Base-by-base conservation (phyloP, 2,329 filamentous ascomycete species). In the Colletotrichum zoysiae region DNA sequence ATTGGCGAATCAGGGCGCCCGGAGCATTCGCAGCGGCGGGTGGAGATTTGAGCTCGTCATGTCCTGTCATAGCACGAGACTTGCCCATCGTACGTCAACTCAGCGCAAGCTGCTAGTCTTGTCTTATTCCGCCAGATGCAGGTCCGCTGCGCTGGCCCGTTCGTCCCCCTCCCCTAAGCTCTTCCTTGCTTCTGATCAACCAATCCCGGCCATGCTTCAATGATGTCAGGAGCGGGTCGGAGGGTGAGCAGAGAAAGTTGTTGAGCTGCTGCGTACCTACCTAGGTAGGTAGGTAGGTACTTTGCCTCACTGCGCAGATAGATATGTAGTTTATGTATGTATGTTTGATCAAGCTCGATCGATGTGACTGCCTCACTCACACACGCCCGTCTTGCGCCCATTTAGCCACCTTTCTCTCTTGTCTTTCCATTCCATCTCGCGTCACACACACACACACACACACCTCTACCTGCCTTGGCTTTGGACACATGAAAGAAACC, bases 191-290 rank as follows among this genome's bases (percentile, higher is more conserved):
- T 59, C 48, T 48, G 66, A 64, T 70, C 70, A 59, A 65, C 65
- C 60, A 55, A 65, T 65, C 67, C 50, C 48, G 46, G 65, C 65
- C 70, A 60, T 65, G 66, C 70, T 50, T 72, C 70, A 72, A 72
- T 72, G 70, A 72, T 72, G 70, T 72, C 70, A 72, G 67, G 53
- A 70, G 60, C 70, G 63, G 60, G 58, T 60, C 66, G 30, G 30
- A 70, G 70, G 65, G 65, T 68, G 18, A 67, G 57, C 48, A 71
- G 65, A 64, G 69, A 71, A 58, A 55, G 57, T 59, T 69, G 65
- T 71, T 69, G 69, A 71, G 70, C 33, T 51, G 20, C 42, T 18
- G 30, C 30, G 30, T 30, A n/a, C n/a, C n/a, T n/a, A n/a, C n/a
- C n/a, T n/a, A n/a, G n/a, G n/a, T n/a, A n/a, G n/a, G n/a, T n/a